Conservation (phyloP, 345 rosid species). For the Reutealis trisperma region DNA sequence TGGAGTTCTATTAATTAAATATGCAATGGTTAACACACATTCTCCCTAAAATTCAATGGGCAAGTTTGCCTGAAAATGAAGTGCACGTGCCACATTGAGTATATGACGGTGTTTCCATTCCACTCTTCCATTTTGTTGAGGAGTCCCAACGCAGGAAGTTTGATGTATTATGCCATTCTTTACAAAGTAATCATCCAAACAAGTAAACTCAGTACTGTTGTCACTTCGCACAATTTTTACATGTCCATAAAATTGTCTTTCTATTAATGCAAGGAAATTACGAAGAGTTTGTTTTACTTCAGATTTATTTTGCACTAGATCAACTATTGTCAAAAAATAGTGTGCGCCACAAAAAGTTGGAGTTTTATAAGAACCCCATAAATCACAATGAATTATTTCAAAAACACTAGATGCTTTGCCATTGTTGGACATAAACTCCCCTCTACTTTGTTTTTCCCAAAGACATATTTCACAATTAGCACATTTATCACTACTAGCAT, state of each 20-base stretch:
- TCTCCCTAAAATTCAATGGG: background rate
- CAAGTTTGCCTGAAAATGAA: background rate
- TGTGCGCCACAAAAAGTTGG: background rate
- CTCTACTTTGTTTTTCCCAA: conserved; percentile 19
- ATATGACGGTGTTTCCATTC: background rate
- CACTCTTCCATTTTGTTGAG: conserved; percentile 12
- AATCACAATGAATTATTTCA: conserved; percentile 8
- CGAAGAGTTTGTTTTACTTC: background rate
- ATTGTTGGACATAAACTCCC: background rate
- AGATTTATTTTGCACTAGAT: background rate
- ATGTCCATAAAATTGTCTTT: background rate
- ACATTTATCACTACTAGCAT: background rate
- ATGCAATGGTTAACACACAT: background rate
- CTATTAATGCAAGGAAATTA: background rate
- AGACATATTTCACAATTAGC: conserved; percentile 26
- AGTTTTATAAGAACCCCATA: conserved; percentile 3
- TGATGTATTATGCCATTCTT: background rate
- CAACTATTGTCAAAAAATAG: background rate
- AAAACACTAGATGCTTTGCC: conserved; percentile 11
- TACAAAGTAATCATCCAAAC: background rate
- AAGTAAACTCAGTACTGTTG: conserved; percentile 8
- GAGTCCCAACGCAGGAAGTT: conserved; percentile 1
- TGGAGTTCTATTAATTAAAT: background rate
- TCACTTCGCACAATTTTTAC: conserved; percentile 7
- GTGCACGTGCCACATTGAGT: background rate